Base-by-base conservation (phyloP, 495 filamentous ascomycete species). In the Talaromyces liani region DNA sequence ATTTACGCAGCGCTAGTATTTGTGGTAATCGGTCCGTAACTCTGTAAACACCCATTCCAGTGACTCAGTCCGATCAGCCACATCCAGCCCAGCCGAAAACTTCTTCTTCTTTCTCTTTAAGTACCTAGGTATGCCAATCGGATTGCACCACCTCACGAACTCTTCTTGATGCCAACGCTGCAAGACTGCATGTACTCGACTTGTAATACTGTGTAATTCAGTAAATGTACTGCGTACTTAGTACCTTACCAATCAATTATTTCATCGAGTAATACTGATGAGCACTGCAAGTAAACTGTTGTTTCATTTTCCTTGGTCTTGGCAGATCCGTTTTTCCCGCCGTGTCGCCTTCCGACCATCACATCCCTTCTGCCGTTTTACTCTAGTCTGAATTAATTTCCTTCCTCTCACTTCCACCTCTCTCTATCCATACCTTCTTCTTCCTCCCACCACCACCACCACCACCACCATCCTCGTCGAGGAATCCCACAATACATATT, bases 281-380 rank as follows among this genome's bases (percentile, higher is more conserved):
- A 27, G 27, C 3, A 36, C 33, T 36, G 33, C 33, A 31, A 31
- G 29, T 51, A n/a, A 18, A 51, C 7, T 51, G 16, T 51, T 56
- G 29, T 58, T 58, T 58, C 29, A 58, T 58, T 58, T 58, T 58
- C 56, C 24, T 58, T 27, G 31, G 56, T 9, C 56, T 58, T 58
- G 56, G 56, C 56, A 58, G 56, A 36, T 36, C 56, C 56, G 56
- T 33, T 58, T 58, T 58, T 58, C 14, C 53, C 53, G 53, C 53
- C 53, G 53, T 22, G 16, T 56, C 53, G 45, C 45, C 45, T 67
- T 70, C 62, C 67, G 65, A 64, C 56, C 64, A 63, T 69, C 67
- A 58, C 63, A 65, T 62, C 31, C 61, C 45, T 51, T 47, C 61
- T 49, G 58, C 56, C 20, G 33, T 18, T 45, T 22, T 9, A 27